A percentile compares a stretch with the other conserved stretches of the same genome.
Evolutionary conservation across 306 rosid genomes (phyloP).

Genomic region (Begonia peltatifolia): DNA sequence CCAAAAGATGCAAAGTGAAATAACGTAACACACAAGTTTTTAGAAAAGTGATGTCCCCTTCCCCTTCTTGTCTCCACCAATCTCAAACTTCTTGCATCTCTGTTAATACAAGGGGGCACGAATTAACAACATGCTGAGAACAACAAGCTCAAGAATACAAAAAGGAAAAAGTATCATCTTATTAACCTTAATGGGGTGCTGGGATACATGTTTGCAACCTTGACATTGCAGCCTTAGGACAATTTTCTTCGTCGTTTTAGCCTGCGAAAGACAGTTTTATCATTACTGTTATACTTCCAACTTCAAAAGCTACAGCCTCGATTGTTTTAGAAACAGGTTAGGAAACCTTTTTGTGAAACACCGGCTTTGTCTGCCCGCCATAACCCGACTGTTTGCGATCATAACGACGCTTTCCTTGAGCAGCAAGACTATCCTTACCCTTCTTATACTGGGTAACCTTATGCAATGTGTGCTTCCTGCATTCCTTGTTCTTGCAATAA

Average conservation of each 20-base stretch:
- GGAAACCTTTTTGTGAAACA: slow-evolving; percentile 21
- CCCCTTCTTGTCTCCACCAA: slow-evolving; percentile 24
- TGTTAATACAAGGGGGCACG: too few relatives aligned
- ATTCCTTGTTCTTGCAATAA: slow-evolving; percentile 34
- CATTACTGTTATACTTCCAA: too few relatives aligned
- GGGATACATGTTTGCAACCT: slow-evolving; percentile 24
- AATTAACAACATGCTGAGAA: too few relatives aligned
- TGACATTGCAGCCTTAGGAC: slow-evolving; percentile 22
- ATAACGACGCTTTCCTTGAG: slow-evolving; percentile 26
- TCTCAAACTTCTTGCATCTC: slow-evolving; percentile 13
- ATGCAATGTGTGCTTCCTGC: slow-evolving; percentile 42
- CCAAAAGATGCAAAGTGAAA: too few relatives aligned
- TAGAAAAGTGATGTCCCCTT: slow-evolving; percentile 3
- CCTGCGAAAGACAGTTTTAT: slow-evolving; percentile 6
- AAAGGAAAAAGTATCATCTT: too few relatives aligned
- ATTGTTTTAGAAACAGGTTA: background rate
- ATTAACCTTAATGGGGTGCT: slow-evolving; percentile 28
- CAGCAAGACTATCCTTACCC: slow-evolving; percentile 32
- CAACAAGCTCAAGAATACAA: too few relatives aligned
- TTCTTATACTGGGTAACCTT: slow-evolving; percentile 36
- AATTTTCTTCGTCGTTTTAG: slow-evolving; percentile 27
- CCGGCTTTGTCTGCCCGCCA: slow-evolving; percentile 27
- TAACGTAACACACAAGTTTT: too few relatives aligned
- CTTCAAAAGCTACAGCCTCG: background rate
- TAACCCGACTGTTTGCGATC: slow-evolving; percentile 27